Percentiles rank a stretch among this genome's conserved stretches.
phyloP scores from a whole-genome alignment of 2,329 filamentous ascomycete genomes.

The Tolypocladium guangdongense region DNA sequence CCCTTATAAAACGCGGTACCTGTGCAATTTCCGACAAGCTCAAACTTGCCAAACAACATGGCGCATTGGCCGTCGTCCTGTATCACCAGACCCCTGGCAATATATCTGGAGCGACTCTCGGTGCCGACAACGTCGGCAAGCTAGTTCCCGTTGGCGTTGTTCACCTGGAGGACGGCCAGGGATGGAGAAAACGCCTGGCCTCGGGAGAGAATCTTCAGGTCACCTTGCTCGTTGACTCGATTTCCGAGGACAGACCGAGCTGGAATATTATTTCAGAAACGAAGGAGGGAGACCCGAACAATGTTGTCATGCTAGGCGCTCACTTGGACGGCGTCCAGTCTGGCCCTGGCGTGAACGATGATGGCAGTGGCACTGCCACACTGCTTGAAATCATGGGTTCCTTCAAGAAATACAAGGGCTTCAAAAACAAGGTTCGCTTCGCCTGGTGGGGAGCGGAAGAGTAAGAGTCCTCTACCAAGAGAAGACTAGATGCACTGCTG shows the following conservation, averaged over 20 bases:
- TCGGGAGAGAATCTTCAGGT: conserved; percentile 18
- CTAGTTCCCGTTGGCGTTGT: conserved; percentile 24
- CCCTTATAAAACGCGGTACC: conserved; percentile 31
- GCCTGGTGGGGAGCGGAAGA: conserved; percentile 30
- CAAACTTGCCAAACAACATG: conserved; percentile 27
- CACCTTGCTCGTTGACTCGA: conserved; percentile 20
- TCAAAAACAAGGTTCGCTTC: conserved; percentile 28
- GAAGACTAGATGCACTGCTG: neutral
- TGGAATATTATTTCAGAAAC: conserved; percentile 31
- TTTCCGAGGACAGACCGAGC: conserved; percentile 18
- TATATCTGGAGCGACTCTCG: conserved; percentile 37
- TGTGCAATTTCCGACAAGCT: conserved; percentile 32
- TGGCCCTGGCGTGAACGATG: conserved; percentile 28
- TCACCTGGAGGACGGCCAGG: conserved; percentile 17
- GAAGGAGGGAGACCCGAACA: conserved; percentile 26
- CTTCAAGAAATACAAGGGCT: conserved; percentile 22
- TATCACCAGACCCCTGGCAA: conserved; percentile 46
- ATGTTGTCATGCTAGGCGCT: conserved; percentile 28
- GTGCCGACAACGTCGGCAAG: conserved; percentile 21
- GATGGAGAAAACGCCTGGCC: conserved; percentile 19
- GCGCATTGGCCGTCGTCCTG: conserved; percentile 37
- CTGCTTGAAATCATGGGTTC: conserved; percentile 24
- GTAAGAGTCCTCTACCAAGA: conserved; percentile 6
- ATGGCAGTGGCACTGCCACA: conserved; percentile 24
- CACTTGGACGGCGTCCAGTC: conserved; percentile 27